Base-by-base conservation (phyloP, 208 protist species). In the Paratrypanosoma confusum region DNA sequence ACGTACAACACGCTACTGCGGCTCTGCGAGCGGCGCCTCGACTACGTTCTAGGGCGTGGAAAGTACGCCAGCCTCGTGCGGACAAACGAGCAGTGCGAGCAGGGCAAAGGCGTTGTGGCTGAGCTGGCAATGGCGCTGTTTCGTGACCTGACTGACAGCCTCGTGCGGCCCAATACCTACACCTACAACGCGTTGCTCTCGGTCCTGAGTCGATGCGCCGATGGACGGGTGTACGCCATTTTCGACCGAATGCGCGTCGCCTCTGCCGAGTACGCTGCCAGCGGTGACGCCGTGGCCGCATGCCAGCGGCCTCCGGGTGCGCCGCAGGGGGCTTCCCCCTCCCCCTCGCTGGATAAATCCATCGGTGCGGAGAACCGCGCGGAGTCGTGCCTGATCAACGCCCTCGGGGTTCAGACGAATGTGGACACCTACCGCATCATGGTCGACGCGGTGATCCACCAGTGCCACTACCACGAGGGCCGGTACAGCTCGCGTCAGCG, bases 1-100 rank as follows among this genome's bases (percentile, higher is more conserved):
- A 91, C 83, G 44, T 95, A 95, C 65, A 95, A 95, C 60, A 76
- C 65, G n/a, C 66, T 95, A 7, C 48, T 95, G 18, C 71, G 50
- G 21, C 34, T 91, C n/a, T 86, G 73, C 35, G 54, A 83, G 47
- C 60, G 84, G 37, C 73, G 81, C 1, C 57, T 95, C 13, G 79
- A 89, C 36, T 90, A 90, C 50, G 68, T 95, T 3, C 44, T 71
- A 1, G 81, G 73, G 2, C 59, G 32, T 7, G 75, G 73, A 5
- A 14, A 36, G 13, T 76, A 76, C 60, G 29, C 38, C 3, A 7
- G 48, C 38, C 29, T 77, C 23, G 50, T 25, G 4, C 66, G 81
- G 16, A 76, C 65, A 0, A 58, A 50, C 11, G 83, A 89, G 50
- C 82, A 93, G 56, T 33, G 65, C 25, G 39, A 52, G 11, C 51